Evolutionary conservation across 495 filamentous ascomycete genomes (phyloP), one percentile per base, ranked within the genome.

Genomic region (Tuber indicum): DNA sequence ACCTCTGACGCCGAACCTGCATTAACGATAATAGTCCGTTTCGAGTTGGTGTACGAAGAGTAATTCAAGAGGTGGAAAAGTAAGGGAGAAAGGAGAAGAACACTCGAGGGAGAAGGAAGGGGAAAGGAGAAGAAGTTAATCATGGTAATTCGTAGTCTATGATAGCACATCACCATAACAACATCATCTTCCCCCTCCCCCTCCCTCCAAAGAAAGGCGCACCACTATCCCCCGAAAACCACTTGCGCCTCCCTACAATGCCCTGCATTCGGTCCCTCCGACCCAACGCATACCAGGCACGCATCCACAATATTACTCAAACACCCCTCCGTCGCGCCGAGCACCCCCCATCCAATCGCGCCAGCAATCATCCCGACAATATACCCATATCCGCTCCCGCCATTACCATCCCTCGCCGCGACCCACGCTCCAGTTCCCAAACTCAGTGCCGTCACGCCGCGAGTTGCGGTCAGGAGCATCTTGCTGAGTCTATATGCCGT

Each of bases 351-450:
- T 14, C 96, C 96, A 78, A 99, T 98, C 72, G 93, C 91, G 47
- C 92, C 93, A 21, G 96, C 94, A 77, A 98, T 90, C 75, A 99
- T 82, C 6, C 95, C 96, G 7, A 99, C 93, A 66, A 99, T 89
- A 83, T 99, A 99, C 32, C 94, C 96, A 84, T 99, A 99, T 62
- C 94, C 86, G 81, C 94, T 97, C n/a, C 96, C 96, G 71, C 87
- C 89, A 69, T 91, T 84, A 0, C 88, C 86, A 32, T 90, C 89
- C 71, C 91, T 89, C 26, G 96, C 93, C 74, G 91, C 91, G n/a
- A 98, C 93, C 96, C 96, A 99, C 42, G 93, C 96, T n/a, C 92
- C 95, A 82, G 97, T 95, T 1, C 96, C 96, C 43, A 99, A 87
- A 2, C 92, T 92, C 52, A 92, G 88, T 10, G 93, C 92, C 88